Evolutionary conservation across 176 grass and related monocot species (phyloP).

Genomic region (Tuctoria greenei): DNA sequence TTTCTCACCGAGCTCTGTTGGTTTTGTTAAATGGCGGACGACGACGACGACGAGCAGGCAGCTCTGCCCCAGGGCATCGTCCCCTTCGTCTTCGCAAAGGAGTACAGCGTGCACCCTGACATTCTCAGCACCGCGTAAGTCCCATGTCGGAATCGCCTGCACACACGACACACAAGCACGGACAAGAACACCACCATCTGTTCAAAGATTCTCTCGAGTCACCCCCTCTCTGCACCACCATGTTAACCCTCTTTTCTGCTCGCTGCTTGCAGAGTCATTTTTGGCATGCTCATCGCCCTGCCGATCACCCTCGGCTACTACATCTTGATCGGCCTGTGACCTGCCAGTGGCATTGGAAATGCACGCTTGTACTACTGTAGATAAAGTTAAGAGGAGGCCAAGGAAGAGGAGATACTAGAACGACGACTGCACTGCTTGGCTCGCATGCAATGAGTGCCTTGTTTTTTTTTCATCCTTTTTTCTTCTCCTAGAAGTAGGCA

Average conservation of each 20-base stretch:
- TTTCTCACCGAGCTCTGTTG: background rate
- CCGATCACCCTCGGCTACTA: conserved; percentile 93
- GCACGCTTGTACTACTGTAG: conserved; percentile 23
- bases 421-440: background rate
- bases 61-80: conserved; percentile 96
- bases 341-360: background rate
- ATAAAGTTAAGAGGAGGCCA: background rate
- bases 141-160: background rate
- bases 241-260: background rate
- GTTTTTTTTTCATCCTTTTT: background rate
- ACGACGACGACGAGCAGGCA: conserved; percentile 46
- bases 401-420: background rate
- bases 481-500: conserved; percentile 22
- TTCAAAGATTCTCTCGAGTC: conserved; percentile 31
- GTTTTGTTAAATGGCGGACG: conserved; percentile 6
- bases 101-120: conserved; percentile 95
- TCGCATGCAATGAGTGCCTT: conserved; percentile 25
- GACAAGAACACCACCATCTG: conserved; percentile 30
- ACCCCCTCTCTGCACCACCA: background rate
- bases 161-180: conserved; percentile 7
- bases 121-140: conserved; percentile 98
- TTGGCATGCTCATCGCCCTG: conserved; percentile 88
- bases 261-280: conserved; percentile 73
- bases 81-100: conserved; percentile 97
- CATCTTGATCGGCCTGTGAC: conserved; percentile 82